phyloP scores from a whole-genome alignment of 2,329 filamentous ascomycete genomes.

The Arthroderma sp. region DNA sequence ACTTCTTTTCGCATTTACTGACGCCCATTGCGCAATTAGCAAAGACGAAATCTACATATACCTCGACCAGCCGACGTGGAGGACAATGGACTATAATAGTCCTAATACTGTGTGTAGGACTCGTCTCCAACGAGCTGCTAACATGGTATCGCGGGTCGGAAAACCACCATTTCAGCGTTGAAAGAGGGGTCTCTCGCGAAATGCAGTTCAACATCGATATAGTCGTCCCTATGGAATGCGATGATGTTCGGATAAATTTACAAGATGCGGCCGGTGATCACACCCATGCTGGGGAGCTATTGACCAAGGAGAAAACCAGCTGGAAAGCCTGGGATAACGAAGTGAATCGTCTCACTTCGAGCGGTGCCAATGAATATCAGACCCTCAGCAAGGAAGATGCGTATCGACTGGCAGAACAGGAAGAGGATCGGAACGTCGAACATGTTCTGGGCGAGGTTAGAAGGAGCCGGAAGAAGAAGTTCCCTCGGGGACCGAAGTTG shows the following conservation, averaged over 20 bases:
- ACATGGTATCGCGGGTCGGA: conserved; percentile 79
- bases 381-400: conserved; percentile 51
- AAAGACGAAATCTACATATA: conserved; percentile 90
- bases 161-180: conserved; percentile 81
- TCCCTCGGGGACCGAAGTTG: conserved; percentile 60
- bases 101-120: conserved; percentile 56
- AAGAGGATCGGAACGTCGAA: conserved; percentile 71
- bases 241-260: conserved; percentile 86
- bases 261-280: conserved; percentile 90
- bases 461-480: conserved; percentile 51
- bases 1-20: neutral
- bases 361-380: conserved; percentile 45
- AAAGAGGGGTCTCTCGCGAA: conserved; percentile 74
- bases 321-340: conserved; percentile 72
- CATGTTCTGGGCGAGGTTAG: conserved; percentile 69
- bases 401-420: conserved; percentile 32
- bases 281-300: conserved; percentile 63
- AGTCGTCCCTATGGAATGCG: conserved; percentile 79
- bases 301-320: conserved; percentile 62
- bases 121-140: conserved; percentile 63
- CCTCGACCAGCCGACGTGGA: conserved; percentile 68
- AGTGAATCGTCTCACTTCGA: conserved; percentile 45
- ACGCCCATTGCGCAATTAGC: conserved; percentile 39
- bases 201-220: conserved; percentile 93
- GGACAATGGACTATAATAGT: conserved; percentile 89